Evolutionary conservation across 1,139 yeast species (phyloP), one percentile per base, ranked within the genome.

Genomic region (Kazachstania sp.): DNA sequence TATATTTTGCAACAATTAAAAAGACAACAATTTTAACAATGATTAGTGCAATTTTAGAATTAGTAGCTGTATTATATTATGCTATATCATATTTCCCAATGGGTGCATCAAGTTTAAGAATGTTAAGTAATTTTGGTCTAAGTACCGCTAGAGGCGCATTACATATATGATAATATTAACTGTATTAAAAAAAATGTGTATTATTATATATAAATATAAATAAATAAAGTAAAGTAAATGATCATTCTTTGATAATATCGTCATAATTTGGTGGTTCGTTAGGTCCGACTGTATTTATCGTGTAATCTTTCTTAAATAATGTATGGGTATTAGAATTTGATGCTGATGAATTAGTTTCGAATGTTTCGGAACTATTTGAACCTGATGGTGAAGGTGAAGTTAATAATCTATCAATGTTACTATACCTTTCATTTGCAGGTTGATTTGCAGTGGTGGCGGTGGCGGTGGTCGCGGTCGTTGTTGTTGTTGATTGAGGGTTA

Each of bases 11-110:
- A 44, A 70, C 79, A 1, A 71, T 80, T 26, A 56, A 71, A 56
- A 83, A 81, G 59, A 82, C 86, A 50, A 83, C 96, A 1, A 62
- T 92, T 13, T 69, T 88, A 48, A 88, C 97, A 0, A 69, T 92
- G 31, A 61, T 88, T 18, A 81, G 88, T 23, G 84, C 95, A 48
- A 66, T 85, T 5, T 68, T 86, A 23, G 97, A 92, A 65, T 71
- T 88, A 18, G 68, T 92, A 51, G 94, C 97, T 1, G 90, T 94
- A 11, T 59, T 86, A 15, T 92, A 94, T 73, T 92, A 92, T 64
- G 82, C 92, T 0, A 74, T 92, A 37, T 86, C 95, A 61, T 92
- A 92, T 65, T 92, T 92, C 73, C 98, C 98, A 30, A 86, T 88
- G 70, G 97, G 97, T 11, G 87, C 95, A 0, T 86, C 86, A 55